Conservation (phyloP, 2,329 filamentous ascomycete genomes). For the Fusarium hainanense region DNA sequence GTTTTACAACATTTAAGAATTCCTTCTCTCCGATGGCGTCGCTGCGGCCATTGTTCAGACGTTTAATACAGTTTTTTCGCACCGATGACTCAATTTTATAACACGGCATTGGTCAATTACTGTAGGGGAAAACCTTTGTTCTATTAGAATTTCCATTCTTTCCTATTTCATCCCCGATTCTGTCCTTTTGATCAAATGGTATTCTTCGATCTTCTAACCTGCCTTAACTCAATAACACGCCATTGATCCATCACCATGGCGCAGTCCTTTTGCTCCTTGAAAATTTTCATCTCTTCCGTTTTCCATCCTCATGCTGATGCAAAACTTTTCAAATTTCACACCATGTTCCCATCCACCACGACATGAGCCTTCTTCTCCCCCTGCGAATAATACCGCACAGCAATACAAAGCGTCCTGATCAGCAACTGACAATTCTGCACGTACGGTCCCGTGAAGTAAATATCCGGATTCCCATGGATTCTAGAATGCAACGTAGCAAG, state of each 20-base stretch:
- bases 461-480: constrained; percentile 90
- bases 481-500: constrained; percentile 96
- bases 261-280: background rate
- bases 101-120: background rate
- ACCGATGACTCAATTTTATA: background rate
- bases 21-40: background rate
- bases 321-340: background rate
- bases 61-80: background rate
- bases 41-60: background rate
- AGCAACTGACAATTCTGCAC: constrained; percentile 95
- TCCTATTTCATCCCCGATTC: rapidly evolving
- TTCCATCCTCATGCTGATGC: background rate
- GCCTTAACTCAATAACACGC: background rate
- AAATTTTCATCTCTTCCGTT: background rate
- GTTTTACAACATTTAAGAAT: background rate
- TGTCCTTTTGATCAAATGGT: rapidly evolving
- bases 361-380: constrained; percentile 29
- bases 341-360: background rate
- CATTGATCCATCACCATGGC: background rate
- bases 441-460: constrained; percentile 98
- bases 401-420: constrained; percentile 81
- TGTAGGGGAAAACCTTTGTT: background rate
- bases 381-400: constrained; percentile 28
- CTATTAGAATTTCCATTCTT: background rate
- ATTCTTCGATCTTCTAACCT: background rate